Base-by-base conservation (phyloP, 352 stramenopile species). In the Phytopythium ostracodes region DNA sequence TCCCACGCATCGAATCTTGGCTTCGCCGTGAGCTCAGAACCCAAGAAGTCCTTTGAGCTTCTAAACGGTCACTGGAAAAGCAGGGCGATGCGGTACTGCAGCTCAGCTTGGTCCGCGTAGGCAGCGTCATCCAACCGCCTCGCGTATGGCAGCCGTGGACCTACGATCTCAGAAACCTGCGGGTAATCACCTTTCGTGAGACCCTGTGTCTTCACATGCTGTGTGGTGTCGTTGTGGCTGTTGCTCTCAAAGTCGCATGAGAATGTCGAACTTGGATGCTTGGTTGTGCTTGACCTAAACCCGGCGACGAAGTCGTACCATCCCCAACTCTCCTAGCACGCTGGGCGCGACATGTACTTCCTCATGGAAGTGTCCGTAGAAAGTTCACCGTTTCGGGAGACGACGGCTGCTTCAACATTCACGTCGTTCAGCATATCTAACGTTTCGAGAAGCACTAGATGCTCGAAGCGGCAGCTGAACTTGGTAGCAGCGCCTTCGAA, bases 221-320 rank as follows among this genome's bases (percentile, higher is more conserved):
- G 10, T 4, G 7, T 14, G 12, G 12, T 18, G 36, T 18, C 12
- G 10, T 4, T 14, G 12, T 14, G 4, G 12, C 12, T 43, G 36
- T 18, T 9, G 36, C 38, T 44, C 2, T 6, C 11, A 1, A n/a
- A n/a, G 14, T 9, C 11, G 11, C 38, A 44, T 7, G 38, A 6
- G 1, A 17, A 44, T 2, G 38, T 18, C 38, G 38, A n/a, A 12
- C 6, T 17, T 17, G 38, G n/a, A 12, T 12, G 38, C 38, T 12
- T 44, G 7, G 5, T n/a, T 5, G 38, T 7, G 5, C 38, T n/a
- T 4, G 25, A 4, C 20, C 27, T 35, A 24, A 68, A 67, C 56
- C 67, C 68, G 12, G 46, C 57, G n/a, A 60, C 68, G 33, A 60
- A 71, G 18, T 75, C 64, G 20, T 71, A 75, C 60, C 64, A 75